These are phyloP conservation scores for Vitellaria paradoxa DNA, from an alignment of 179 eudicot genomes.

Conservation along the genomic window DNA sequence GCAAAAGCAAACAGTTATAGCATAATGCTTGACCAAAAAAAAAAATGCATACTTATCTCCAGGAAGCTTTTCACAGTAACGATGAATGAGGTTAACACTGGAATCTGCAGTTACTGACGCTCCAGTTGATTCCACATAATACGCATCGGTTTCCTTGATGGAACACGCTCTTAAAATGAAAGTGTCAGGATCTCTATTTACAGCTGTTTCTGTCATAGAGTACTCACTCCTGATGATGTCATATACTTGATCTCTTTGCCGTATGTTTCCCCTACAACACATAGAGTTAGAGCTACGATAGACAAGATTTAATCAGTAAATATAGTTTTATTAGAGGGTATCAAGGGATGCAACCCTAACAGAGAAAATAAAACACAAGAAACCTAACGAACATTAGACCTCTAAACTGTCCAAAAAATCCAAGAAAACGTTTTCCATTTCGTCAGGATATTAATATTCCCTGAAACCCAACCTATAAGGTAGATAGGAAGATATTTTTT, in stretches of 20 bases:
- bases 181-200: constrained; percentile 35
- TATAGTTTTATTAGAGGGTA: too few species aligned
- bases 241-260: constrained; percentile 47
- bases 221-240: constrained; percentile 39
- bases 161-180: constrained; percentile 26
- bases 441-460: too few species aligned
- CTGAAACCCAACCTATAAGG: too few species aligned
- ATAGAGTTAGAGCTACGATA: neutral
- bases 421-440: too few species aligned
- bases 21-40: neutral
- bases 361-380: too few species aligned
- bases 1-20: neutral
- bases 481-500: too few species aligned
- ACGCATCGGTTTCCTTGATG: constrained; percentile 26
- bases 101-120: constrained; percentile 47
- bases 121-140: constrained; percentile 42
- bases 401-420: too few species aligned
- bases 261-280: constrained; percentile 50
- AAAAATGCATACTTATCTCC: constrained; percentile 37
- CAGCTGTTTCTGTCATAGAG: constrained; percentile 39
- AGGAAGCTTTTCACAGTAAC: constrained; percentile 52
- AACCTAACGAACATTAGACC: too few species aligned
- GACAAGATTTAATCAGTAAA: neutral
- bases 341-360: too few species aligned
- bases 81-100: constrained; percentile 40